Evolutionary conservation across 768 basidiomycete species (phyloP), one percentile per base, ranked within the genome.

Genomic region (Suillus ampliporus): DNA sequence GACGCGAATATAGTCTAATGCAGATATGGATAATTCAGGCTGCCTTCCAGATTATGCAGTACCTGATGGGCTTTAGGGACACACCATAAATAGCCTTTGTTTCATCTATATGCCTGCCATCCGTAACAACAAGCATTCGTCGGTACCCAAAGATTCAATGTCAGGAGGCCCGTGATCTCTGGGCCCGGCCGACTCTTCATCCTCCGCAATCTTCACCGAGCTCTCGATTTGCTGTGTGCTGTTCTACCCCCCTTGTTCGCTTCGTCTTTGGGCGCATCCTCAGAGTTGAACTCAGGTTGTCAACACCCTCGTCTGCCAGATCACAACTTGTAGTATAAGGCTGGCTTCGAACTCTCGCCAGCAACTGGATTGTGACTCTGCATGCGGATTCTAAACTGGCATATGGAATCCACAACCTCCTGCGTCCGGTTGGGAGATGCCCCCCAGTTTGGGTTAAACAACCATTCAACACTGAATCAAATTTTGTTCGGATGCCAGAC

Each of bases 1-100:
- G 40, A 28, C 40, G 2, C 23, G 17, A 54, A 11, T 37, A 15
- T 37, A 10, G 4, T 19, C 53, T 54, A 54, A 54, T 14, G 17
- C 21, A 38, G 9, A 38, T 9, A 38, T 21, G 2, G 5, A 38
- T 10, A 11, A 38, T 37, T 26, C 63, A 87, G 85, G 85, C 89
- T 59, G 82, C 85, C 2, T 84, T 87, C 76, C 87, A 89, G 65
- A 83, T 79, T 61, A 87, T 89, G 86, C 76, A 85, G 66, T 87
- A 79, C 67, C 67, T 89, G 60, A 77, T 89, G 83, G 87, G 88
- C 31, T 81, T 84, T 74, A 82, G 86, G 61, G 68, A 71, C 3
- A 82, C 68, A 1, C 84, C 82, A 17, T 86, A 56, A 67, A 71
- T 71, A 54, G 17, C 10, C 48, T 19, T 31, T 50, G 28, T 26